Conservation (phyloP, 306 rosid genomes). For the Dryas drummondii region DNA sequence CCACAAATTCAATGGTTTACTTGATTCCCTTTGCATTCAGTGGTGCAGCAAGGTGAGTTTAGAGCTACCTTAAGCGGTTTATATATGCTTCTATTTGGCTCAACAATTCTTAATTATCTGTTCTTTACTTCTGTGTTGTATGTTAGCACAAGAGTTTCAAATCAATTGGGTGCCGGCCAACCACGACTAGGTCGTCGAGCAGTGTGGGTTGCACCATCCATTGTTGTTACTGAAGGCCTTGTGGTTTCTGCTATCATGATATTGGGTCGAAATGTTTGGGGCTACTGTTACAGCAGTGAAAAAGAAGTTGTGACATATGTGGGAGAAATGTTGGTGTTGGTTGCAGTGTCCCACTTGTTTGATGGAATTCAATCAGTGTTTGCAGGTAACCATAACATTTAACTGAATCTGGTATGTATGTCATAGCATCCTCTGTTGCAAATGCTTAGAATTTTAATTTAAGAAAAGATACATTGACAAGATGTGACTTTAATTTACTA, state of each 20-base stretch:
- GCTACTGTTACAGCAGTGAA: conserved; percentile 45
- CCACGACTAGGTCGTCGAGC: conserved; percentile 31
- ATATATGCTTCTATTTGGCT: background rate
- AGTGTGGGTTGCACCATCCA: conserved; percentile 24
- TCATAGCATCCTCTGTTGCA: no score
- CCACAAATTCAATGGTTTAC: conserved; percentile 26
- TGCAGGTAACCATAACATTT: conserved; percentile 20
- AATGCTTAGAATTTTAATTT: no score
- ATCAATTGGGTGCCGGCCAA: conserved; percentile 44
- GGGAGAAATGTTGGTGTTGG: conserved; percentile 34
- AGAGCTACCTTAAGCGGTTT: no score
- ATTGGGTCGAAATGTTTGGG: conserved; percentile 42
- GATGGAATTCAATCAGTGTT: conserved; percentile 47
- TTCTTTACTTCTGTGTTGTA: background rate
- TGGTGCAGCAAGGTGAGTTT: conserved; percentile 40
- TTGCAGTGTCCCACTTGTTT: conserved; percentile 41
- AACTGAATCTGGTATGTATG: no score
- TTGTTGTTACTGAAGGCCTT: conserved; percentile 36
- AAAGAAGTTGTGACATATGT: conserved; percentile 34
- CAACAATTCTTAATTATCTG: background rate
- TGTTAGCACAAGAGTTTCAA: conserved; percentile 44
- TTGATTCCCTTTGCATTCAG: conserved; percentile 52
- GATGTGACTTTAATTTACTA: background rate
- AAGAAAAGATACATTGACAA: background rate
- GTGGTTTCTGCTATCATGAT: conserved; percentile 25